Conservation (phyloP, 345 rosid genomes). For the Carallia brachiata region DNA sequence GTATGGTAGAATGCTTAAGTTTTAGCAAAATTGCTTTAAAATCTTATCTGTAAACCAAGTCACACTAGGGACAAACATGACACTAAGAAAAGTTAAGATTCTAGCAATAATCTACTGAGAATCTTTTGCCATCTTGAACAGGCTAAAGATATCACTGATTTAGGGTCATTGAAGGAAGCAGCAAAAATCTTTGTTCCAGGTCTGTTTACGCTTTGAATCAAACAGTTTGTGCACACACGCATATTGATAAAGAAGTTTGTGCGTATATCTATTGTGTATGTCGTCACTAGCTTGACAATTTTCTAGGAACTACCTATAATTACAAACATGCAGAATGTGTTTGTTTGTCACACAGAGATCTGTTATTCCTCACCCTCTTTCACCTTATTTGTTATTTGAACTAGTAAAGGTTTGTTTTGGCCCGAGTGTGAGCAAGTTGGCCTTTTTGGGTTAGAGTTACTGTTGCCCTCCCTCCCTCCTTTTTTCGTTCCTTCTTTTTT, state of each 20-base stretch:
- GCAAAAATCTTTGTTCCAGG: conserved; percentile 88
- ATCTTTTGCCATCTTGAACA: conserved; percentile 33
- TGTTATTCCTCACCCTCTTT: too few relatives aligned
- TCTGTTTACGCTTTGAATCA: conserved; percentile 16
- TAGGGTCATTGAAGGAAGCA: conserved; percentile 85
- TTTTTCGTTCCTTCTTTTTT: background rate
- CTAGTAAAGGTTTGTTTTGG: too few relatives aligned
- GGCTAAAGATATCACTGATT: conserved; percentile 79
- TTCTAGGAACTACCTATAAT: too few relatives aligned
- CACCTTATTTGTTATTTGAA: too few relatives aligned
- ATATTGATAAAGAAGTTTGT: too few relatives aligned
- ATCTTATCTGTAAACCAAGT: background rate
- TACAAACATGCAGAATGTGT: too few relatives aligned
- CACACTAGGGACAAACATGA: background rate
- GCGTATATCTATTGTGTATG: too few relatives aligned
- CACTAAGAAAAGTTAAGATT: background rate
- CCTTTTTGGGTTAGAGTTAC: background rate
- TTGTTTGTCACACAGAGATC: too few relatives aligned
- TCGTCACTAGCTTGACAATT: too few relatives aligned
- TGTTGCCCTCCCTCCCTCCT: background rate
- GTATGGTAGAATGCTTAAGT: background rate
- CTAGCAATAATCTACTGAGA: background rate
- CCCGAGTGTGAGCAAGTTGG: background rate
- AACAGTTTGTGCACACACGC: background rate
- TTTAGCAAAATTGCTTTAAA: background rate